Evolutionary conservation across 2,329 filamentous ascomycete species (phyloP), one percentile per base, ranked within the genome.

Genomic region (Diaporthe sp.): DNA sequence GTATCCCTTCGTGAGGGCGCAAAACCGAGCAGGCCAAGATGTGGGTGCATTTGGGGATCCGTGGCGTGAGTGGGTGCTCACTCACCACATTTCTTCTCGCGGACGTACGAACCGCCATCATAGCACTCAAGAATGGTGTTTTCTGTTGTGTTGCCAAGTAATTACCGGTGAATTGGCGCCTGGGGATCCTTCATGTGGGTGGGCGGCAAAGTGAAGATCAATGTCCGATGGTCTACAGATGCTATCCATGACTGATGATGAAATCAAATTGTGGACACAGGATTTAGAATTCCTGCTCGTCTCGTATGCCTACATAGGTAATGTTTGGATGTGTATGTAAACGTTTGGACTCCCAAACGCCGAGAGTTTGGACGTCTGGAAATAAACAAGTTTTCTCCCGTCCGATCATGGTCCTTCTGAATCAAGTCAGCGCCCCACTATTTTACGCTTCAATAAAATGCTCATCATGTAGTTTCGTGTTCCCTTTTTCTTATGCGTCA

Each of bases 1-100:
- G 42, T 30, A 47, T 35, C 13, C 2, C 19, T 15, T 45, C 17
- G 25, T 28, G 64, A 52, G 64, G 64, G 64, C 42, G 64, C 42
- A 67, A 17, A 52, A 28, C 35, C 30, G n/a, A 52, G 45, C 64
- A 38, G 45, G 45, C 64, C 45, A 35, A 67, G 64, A 38, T 40
- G 17, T 54, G 19, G 42, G 33, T 47, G 33, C 47, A 54, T 68
- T 54, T 68, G n/a, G 64, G 47, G 64, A 40, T 68, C 64, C 64
- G 64, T 33, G 22, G 47, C 22, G 2, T 54, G 35, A 5, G 5
- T 38, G 10, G 35, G 35, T 10, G 60, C 40, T 47, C 15, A 52
- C 45, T 67, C 22, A 19, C 15, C 42, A 38, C 30, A 25, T 42
- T 9, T 54, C 12, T 54, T 54, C n/a, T n/a, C 28, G 28, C 61